Evolutionary conservation across 2,329 filamentous ascomycete species (phyloP), one percentile per base, ranked within the genome.

Genomic region (Fusarium incarnatum): DNA sequence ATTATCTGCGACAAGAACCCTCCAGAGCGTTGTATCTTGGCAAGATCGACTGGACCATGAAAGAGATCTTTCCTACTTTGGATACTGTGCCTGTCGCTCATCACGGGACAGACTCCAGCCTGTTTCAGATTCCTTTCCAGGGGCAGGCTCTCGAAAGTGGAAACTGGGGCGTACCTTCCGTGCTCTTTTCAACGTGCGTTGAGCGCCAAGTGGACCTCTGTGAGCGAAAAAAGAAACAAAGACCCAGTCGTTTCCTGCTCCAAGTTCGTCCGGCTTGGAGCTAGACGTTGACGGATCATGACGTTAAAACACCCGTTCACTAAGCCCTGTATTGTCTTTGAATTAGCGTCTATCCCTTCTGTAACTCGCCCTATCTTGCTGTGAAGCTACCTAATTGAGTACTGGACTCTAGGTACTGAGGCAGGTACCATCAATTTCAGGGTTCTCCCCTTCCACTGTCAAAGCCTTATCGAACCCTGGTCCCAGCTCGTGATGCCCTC

Each of bases 71-170:
- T 45, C 56, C 48, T 28, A 25, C 40, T 48, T 60, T 52, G 63
- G 53, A 42, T 18, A 46, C 18, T 53, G 41, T 61, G 44, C 62
- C 62, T 70, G 62, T 40, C 48, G 47, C 28, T 49, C 40, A 27
- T n/a, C 23, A 60, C 15, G 56, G 27, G 30, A 23, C 20, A 23
- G 28, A 56, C 20, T 27, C 30, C 61, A 57, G 54, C 30, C 53
- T 55, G 72, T 74, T 74, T 74, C 72, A 73, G 70, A 73, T 66
- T 37, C 11, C 18, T 37, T 41, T 30, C 34, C 57, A 71, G 60
- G 62, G 68, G 66, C 47, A 18, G 23, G 4, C 34, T 52, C 48
- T 52, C 16, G 37, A 40, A 34, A 50, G 52, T 68, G 65, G 65
- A 72, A 73, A 74, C 72, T 61, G 67, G 47, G 47, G 60, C 44